Evolutionary conservation across 495 filamentous ascomycete species (phyloP), one percentile per base, ranked within the genome.

Genomic region (Daldinia decipiens): DNA sequence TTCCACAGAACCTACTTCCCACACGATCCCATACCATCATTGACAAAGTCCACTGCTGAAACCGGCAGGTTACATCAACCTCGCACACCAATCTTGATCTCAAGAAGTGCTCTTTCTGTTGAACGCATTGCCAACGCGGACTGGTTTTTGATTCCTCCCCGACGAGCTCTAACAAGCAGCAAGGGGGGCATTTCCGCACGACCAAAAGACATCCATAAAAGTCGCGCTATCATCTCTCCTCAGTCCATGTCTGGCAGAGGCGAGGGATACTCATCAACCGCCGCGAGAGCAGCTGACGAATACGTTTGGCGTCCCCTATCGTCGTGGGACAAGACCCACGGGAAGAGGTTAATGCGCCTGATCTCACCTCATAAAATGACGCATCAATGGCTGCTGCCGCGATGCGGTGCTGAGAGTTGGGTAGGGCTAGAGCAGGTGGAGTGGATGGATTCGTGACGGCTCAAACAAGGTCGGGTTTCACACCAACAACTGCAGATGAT

Each of bases 121-220:
- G 91, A 77, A 84, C 87, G 90, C 90, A 91, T 86, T 87, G 85
- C 89, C 89, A 87, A 91, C 89, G 77, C 79, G 86, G 91, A 94
- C 87, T 87, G 83, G 91, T 91, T 91, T 95, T 94, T 93, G 91
- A 85, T 92, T 94, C 90, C 90, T 89, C 90, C 87, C 87, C 87
- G 60, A 72, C 73, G 69, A 67, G 72, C 52, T 74, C 39, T 34
- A 53, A 38, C 34, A 72, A 74, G 68, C 54, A 63, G 65, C 64
- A 74, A 74, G 78, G 87, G 86, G 88, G 89, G 89, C 87, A 79
- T 76, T 71, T 77, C 69, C 82, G 79, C 87, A 84, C 91, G 91
- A 81, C 88, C 90, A 93, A 93, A 93, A 86, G 83, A 89, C 91
- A 88, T 93, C 91, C 84, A 80, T 78, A 93, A 95, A 95, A 94